Evolutionary conservation across 2,329 filamentous ascomycete genomes (phyloP), one percentile per base, ranked within the genome.

Genomic region (Mycosphaerella sp.): DNA sequence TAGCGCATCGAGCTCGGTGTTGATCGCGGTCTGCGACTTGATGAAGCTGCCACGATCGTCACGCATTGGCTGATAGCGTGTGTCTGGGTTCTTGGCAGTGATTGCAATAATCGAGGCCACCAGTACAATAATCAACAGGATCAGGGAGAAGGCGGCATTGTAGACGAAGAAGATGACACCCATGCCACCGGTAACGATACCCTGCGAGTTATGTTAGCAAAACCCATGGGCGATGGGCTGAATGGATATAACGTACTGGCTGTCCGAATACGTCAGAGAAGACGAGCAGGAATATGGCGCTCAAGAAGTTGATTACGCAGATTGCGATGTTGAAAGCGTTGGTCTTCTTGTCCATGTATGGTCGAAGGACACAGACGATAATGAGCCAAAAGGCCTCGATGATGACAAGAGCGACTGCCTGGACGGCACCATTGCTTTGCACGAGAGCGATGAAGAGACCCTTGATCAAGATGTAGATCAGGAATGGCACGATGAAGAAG

Each of bases 331-430:
- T 96, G 79, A 95, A 95, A 42, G 85, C 84, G 71, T 96, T 97
- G 55, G 89, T 95, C 74, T 90, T 91, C 81, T 95, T 95, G 77
- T 96, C 91, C 91, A 97, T 97, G 86, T 89, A 97, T 14, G 91
- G 91, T 54, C 88, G 84, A 60, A 96, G 74, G 48, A 95, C 84
- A 54, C 83, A 86, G 50, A 89, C 83, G 17, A 73, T 82, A 62
- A 95, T 85, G 50, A 97, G 77, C 61, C 86, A 84, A 46, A 71
- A 80, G 1, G 85, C 85, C 70, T 97, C 91, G 50, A 96, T 82
- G 53, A 96, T 75, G 36, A 97, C 76, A 52, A 96, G 78, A 13
- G 84, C 87, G 52, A 96, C 77, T 8, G 89, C 88, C 71, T 95
- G 89, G 16, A 84, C 82, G 4, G 81, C 79, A 28, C 83, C 81